phyloP scores from a whole-genome alignment of 352 stramenopile genomes.

The Pythium brachiatum region DNA sequence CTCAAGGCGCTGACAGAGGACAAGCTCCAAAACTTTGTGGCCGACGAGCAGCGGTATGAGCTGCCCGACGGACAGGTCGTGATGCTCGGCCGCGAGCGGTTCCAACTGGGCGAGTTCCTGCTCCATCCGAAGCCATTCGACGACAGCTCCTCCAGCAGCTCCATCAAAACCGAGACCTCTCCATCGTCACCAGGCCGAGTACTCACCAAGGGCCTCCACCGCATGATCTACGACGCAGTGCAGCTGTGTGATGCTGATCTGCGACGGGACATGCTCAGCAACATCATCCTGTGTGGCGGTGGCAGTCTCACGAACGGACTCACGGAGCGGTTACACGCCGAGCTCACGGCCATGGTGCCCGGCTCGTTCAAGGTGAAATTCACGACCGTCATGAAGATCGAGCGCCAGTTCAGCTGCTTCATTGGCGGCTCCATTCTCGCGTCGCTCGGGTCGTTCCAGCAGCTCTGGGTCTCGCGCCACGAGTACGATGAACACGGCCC shows the following conservation, averaged over 20 bases:
- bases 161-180: conserved; percentile 36
- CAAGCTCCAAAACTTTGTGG: conserved; percentile 24
- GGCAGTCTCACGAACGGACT: conserved; percentile 70
- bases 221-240: conserved; percentile 83
- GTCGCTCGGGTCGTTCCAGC: conserved; percentile 86
- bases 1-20: conserved; percentile 50
- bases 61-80: conserved; percentile 75
- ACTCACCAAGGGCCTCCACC: conserved; percentile 60
- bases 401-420: conserved; percentile 86
- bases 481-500: conserved; percentile 84
- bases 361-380: conserved; percentile 88
- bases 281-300: conserved; percentile 86
- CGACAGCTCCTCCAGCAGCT: conserved; percentile 4
- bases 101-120: conserved; percentile 72
- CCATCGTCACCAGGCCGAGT: conserved; percentile 46
- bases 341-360: conserved; percentile 75
- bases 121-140: conserved; percentile 66
- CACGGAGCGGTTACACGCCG: conserved; percentile 74
- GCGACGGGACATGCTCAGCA: conserved; percentile 81
- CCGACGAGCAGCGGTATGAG: conserved; percentile 60
- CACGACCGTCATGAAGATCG: conserved; percentile 75
- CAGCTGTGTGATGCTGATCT: conserved; percentile 82
- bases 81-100: conserved; percentile 63
- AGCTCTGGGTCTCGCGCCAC: conserved; percentile 83
- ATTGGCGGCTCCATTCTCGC: conserved; percentile 87